Conservation (phyloP, 2,329 filamentous ascomycete species). For the Parafenestella ontariensis region DNA sequence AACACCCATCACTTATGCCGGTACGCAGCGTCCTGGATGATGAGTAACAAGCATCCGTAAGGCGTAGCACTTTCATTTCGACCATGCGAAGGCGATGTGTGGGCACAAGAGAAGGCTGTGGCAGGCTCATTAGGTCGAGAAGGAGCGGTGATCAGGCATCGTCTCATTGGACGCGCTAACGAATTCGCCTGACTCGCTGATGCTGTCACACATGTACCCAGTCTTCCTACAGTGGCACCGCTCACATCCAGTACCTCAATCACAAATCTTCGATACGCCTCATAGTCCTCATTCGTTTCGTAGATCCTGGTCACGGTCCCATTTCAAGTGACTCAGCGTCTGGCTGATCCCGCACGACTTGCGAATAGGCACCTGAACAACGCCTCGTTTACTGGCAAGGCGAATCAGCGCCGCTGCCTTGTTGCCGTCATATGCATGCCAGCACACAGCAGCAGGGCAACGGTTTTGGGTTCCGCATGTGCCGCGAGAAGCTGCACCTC, state of each 20-base stretch:
- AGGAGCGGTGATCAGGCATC: neutral
- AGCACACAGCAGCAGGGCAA: neutral
- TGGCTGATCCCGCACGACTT: neutral
- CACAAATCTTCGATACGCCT: neutral
- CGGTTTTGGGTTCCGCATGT: neutral
- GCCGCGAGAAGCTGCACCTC: too few species aligned
- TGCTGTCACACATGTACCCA: neutral
- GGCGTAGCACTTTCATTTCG: neutral
- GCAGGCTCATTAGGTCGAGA: neutral
- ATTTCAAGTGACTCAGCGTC: neutral
- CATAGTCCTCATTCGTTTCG: neutral
- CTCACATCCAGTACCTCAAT: neutral
- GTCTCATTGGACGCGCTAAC: neutral
- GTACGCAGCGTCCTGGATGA: neutral
- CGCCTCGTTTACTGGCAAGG: neutral
- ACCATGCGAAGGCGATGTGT: neutral
- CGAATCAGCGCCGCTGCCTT: neutral
- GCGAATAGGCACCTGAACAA: neutral
- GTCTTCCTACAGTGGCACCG: too few species aligned
- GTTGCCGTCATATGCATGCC: neutral
- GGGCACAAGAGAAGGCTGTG: slow-evolving; percentile 1
- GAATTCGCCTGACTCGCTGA: neutral
- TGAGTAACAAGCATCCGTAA: neutral
- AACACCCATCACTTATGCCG: neutral
- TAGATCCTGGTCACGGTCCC: neutral